These are phyloP conservation scores for Colletotrichum sp. DNA, from an alignment of 2,329 filamentous ascomycete species.

Conservation along the genomic window DNA sequence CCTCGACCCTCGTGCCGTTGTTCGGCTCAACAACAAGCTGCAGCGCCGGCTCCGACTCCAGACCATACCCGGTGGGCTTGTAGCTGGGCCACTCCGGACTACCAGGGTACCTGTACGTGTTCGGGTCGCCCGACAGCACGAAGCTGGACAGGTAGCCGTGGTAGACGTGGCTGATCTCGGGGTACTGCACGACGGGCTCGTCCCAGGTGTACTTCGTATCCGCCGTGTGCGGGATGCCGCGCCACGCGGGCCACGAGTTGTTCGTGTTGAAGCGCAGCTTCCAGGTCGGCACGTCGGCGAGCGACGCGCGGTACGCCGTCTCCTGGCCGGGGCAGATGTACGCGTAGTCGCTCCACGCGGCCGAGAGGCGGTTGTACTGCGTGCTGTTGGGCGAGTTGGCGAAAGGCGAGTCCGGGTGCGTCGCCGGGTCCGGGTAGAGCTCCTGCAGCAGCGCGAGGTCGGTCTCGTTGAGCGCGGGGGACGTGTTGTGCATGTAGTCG, in stretches of 20 bases:
- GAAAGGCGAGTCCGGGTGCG: constrained; percentile 36
- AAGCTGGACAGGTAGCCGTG: constrained; percentile 74
- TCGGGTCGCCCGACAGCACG: constrained; percentile 73
- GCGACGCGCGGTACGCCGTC: constrained; percentile 63
- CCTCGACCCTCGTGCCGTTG: constrained; percentile 33
- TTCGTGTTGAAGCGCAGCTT: constrained; percentile 76
- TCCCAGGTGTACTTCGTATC: constrained; percentile 41
- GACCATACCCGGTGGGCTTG: constrained; percentile 24
- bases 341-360: constrained; percentile 48
- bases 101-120: constrained; percentile 41
- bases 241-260: constrained; percentile 74
- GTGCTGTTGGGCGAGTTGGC: constrained; percentile 42
- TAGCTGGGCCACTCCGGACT: constrained; percentile 30
- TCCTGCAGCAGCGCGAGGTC: constrained; percentile 32
- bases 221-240: constrained; percentile 41
- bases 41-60: constrained; percentile 26
- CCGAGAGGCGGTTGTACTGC: constrained; percentile 48
- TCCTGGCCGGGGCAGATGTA: constrained; percentile 51
- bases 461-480: constrained; percentile 28
- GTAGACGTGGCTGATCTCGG: constrained; percentile 38
- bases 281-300: constrained; percentile 70
- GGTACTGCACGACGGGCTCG: constrained; percentile 36
- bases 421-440: constrained; percentile 40
- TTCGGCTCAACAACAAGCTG: constrained; percentile 37
- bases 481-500: constrained; percentile 39